Conservation (phyloP, 768 basidiomycete species). For the Pleurotus tuber-regium region DNA sequence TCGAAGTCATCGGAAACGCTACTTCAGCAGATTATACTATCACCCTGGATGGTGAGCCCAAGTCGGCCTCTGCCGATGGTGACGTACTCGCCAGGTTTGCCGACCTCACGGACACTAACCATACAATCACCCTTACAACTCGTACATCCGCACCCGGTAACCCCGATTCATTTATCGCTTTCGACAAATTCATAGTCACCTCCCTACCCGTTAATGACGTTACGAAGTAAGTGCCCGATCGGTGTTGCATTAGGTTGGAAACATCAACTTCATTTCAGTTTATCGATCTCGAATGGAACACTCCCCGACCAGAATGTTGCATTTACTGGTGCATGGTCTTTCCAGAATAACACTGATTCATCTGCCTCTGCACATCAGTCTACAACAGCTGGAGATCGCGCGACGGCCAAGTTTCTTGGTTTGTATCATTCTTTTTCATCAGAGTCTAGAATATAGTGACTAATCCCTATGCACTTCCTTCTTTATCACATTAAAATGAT, state of each 20-base stretch:
- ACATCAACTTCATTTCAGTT: background rate
- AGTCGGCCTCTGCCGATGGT: slow-evolving; percentile 13
- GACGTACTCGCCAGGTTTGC: slow-evolving; percentile 29
- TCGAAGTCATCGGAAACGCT: slow-evolving; percentile 55
- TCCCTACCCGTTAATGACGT: slow-evolving; percentile 43
- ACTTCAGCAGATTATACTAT: slow-evolving; percentile 43
- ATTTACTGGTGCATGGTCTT: slow-evolving; percentile 58
- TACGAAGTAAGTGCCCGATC: slow-evolving; percentile 14
- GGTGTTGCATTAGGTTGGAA: background rate
- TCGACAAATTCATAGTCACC: slow-evolving; percentile 56
- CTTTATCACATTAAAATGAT: background rate
- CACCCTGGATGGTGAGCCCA: slow-evolving; percentile 47
- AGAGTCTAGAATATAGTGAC: no score
- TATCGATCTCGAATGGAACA: background rate
- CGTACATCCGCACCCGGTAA: slow-evolving; percentile 26
- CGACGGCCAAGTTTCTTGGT: slow-evolving; percentile 45
- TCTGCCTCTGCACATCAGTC: slow-evolving; percentile 24
- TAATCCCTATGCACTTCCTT: background rate
- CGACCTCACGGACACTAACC: slow-evolving; percentile 44
- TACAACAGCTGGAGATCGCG: slow-evolving; percentile 43
- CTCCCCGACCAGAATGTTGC: slow-evolving; percentile 5
- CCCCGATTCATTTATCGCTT: slow-evolving; percentile 38
- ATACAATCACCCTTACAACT: slow-evolving; percentile 55
- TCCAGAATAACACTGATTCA: slow-evolving; percentile 20
- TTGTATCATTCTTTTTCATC: slow-evolving; percentile 22